Percentiles rank a stretch among this genome's conserved stretches.
phyloP scores from a whole-genome alignment of 2,329 filamentous ascomycete genomes.

The Leptographium lundbergii region DNA sequence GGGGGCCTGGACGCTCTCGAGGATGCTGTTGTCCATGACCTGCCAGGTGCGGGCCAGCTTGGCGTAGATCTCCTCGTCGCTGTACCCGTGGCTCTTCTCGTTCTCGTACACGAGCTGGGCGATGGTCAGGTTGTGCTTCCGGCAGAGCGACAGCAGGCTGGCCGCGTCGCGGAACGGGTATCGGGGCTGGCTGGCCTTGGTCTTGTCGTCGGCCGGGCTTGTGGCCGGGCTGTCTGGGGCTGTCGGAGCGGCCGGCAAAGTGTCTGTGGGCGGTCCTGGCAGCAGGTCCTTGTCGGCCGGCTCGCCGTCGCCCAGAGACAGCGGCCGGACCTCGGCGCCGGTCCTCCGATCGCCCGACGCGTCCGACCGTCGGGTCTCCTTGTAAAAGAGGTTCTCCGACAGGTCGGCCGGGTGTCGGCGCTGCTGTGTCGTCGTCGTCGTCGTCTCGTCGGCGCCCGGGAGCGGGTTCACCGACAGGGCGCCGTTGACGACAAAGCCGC shows the following conservation, averaged over 20 bases:
- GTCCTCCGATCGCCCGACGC: slow-evolving; percentile 31
- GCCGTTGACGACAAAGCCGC: slow-evolving; percentile 39
- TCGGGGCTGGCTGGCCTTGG: slow-evolving; percentile 21
- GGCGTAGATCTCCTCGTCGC: slow-evolving; percentile 33
- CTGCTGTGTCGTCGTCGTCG: not conserved
- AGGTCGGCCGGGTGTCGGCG: slow-evolving; percentile 30
- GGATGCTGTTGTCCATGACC: slow-evolving; percentile 38
- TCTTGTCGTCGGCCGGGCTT: slow-evolving; percentile 10
- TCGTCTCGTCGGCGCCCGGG: slow-evolving; percentile 16
- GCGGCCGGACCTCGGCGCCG: slow-evolving; percentile 28
- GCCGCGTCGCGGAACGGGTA: slow-evolving; percentile 34
- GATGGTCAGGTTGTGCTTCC: slow-evolving; percentile 37
- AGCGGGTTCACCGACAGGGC: slow-evolving; percentile 26
- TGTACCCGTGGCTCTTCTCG: slow-evolving; percentile 37
- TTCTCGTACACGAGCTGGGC: slow-evolving; percentile 40
- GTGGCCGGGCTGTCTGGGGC: not conserved
- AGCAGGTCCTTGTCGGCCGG: too few relatives aligned
- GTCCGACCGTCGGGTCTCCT: slow-evolving; percentile 33
- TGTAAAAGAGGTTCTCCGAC: slow-evolving; percentile 39
- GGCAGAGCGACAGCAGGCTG: slow-evolving; percentile 32
- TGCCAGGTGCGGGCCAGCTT: slow-evolving; percentile 37
- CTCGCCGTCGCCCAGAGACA: slow-evolving; percentile 4
- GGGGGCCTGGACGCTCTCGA: slow-evolving; percentile 34
- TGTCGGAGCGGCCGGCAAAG: not conserved
- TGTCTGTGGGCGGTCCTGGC: too few relatives aligned